A percentile compares a stretch with the other conserved stretches of the same genome.
Evolutionary conservation across 78 protist species (phyloP).

Genomic region (Dictyostelium intermedium): DNA sequence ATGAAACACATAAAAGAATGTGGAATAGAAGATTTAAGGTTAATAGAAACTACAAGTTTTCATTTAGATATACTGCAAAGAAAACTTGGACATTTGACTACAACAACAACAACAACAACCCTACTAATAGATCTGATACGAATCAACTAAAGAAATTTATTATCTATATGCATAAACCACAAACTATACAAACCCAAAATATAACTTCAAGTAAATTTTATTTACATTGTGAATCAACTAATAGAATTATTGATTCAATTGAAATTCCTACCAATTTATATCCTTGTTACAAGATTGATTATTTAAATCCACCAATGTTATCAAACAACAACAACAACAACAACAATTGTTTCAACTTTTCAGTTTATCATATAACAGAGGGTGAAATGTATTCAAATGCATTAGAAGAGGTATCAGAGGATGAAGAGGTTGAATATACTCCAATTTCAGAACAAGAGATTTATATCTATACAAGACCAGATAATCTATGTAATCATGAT

Average conservation of each 20-base stretch:
- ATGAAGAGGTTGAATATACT: not conserved
- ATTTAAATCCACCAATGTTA: not conserved
- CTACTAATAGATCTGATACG: not conserved
- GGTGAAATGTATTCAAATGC: constrained; percentile 4
- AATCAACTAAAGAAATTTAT: not conserved
- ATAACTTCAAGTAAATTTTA: not conserved
- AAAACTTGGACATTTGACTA: not conserved
- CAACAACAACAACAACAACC: not conserved
- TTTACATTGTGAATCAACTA: not conserved
- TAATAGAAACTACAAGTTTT: not conserved
- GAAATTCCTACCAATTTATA: not conserved
- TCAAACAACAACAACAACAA: not conserved
- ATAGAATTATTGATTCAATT: not conserved
- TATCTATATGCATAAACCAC: not conserved
- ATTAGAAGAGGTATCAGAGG: not conserved
- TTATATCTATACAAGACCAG: not conserved
- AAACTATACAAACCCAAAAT: not conserved
- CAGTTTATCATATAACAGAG: not conserved
- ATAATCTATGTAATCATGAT: not conserved
- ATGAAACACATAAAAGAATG: constrained; percentile 12
- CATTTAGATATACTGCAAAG: constrained; percentile 4
- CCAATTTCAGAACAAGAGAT: constrained; percentile 15
- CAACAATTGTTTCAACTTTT: not conserved
- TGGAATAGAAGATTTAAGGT: not conserved
- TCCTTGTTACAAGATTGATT: not conserved